Base-by-base conservation (phyloP, 331 rosid genomes). In the Telfairia occidentalis region DNA sequence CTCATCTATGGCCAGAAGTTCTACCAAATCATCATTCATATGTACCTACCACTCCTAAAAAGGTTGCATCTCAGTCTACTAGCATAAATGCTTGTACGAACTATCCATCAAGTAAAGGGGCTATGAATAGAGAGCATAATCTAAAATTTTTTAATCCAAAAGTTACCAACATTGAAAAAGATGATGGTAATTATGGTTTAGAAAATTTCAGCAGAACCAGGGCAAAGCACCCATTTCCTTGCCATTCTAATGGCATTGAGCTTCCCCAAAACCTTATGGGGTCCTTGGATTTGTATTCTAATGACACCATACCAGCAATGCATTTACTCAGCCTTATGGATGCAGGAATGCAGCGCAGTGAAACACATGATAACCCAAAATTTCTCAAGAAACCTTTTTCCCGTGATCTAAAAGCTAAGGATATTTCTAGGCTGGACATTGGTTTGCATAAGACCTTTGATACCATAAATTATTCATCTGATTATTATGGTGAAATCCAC, bases 311-410 rank as follows among this genome's bases (percentile, higher is more conserved):
- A 80, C 96, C 97, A 23, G 97, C 99, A 66, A 96, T 96, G 99
- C 99, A 96, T 89, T 88, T 96, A 78, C 97, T 96, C 74, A 96
- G 96, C 92, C 97, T 96, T 46, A 92, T 95, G 98, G 96, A 91
- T 87, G 92, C 97, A 45, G 88, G 96, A 81, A 88, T 85, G 96
- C 92, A 76, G 81, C 84, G 96, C 16, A 83, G 87, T 50, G 77
- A 91, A 48, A 69, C 90, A 58, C 83, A 81, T 74, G 95, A 79
- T 18, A 83, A 75, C 70, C 76, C 90, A 66, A 88, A 82, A 77
- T 77, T 83, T 76, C 83, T 76, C 29, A 88, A 82, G 87, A 86
- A 87, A 72, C 80, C 87, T 70, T 80, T 54, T 87, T 76, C 91
- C 18, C 72, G 64, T 59, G 89, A 87, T 79, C 84, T 81, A 60